Conservation (phyloP, 495 filamentous ascomycete species). For the Lindgomyces ingoldianus region DNA sequence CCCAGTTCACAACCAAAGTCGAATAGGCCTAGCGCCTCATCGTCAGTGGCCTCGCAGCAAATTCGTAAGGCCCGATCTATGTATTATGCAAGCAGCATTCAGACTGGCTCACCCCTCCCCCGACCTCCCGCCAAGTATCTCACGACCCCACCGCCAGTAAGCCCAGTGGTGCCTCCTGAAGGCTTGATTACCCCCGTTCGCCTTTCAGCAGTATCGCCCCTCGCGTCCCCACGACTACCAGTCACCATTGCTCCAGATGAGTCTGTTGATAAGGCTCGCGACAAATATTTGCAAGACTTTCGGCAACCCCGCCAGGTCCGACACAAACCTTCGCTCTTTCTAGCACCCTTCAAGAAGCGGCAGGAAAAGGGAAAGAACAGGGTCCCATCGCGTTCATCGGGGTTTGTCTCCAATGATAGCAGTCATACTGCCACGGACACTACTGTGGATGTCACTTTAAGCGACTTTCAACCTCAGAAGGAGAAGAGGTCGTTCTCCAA, state of each 20-base stretch:
- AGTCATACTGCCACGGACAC: constrained; percentile 21
- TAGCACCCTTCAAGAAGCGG: constrained; percentile 42
- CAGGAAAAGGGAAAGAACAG: constrained; percentile 31
- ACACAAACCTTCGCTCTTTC: constrained; percentile 42
- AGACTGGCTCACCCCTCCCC: constrained; percentile 33
- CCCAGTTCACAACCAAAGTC: constrained; percentile 29
- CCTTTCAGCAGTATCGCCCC: constrained; percentile 3
- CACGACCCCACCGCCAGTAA: constrained; percentile 22
- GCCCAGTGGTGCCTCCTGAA: constrained; percentile 15
- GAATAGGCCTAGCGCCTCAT: constrained; percentile 13
- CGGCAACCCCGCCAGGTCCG: constrained; percentile 37
- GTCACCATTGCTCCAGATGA: constrained; percentile 19
- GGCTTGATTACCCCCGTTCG: not conserved
- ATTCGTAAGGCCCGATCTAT: constrained; percentile 38
- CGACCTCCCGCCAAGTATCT: constrained; percentile 31
- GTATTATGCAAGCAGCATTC: constrained; percentile 37
- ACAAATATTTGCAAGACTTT: constrained; percentile 43
- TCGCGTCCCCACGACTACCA: constrained; percentile 16
- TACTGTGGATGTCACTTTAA: not conserved
- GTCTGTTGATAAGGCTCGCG: constrained; percentile 29
- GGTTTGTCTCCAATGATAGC: constrained; percentile 24
- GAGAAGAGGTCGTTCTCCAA: constrained; percentile 36
- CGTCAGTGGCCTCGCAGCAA: constrained; percentile 19
- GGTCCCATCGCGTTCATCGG: not conserved
- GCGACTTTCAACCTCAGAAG: constrained; percentile 8